phyloP scores from a whole-genome alignment of 192 early-diverging fungal species.

The Backusella westeae region DNA sequence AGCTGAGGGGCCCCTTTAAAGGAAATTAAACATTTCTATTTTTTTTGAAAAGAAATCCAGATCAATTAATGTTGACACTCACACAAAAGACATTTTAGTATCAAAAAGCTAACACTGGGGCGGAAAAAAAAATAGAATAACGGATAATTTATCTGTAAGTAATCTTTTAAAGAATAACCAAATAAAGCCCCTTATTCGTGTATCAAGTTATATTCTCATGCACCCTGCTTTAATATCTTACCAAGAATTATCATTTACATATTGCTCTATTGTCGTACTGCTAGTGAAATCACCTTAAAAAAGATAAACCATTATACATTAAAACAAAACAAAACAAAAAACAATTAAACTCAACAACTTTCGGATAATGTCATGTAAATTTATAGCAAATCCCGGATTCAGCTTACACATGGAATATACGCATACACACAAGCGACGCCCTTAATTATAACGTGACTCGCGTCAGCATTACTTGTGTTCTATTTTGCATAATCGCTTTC shows the following conservation, averaged over 20 bases:
- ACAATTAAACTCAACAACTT: background rate
- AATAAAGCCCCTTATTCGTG: background rate
- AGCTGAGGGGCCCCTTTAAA: background rate
- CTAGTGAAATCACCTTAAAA: background rate
- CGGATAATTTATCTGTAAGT: slow-evolving; percentile 1
- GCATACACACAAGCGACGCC: background rate
- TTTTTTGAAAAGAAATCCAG: background rate
- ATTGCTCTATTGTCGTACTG: background rate
- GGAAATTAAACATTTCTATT: background rate
- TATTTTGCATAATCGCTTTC: background rate
- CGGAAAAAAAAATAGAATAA: background rate
- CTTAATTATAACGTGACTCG: background rate
- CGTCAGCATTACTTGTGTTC: background rate
- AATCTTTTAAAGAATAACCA: background rate
- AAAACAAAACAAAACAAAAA: background rate
- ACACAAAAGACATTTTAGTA: background rate
- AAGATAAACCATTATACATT: background rate
- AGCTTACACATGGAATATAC: background rate
- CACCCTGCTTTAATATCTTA: background rate
- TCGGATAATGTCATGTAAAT: background rate
- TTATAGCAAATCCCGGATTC: background rate
- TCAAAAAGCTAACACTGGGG: background rate
- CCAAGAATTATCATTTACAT: background rate
- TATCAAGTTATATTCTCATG: background rate
- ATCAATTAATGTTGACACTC: too few relatives aligned